A percentile compares a stretch with the other conserved stretches of the same genome.
Evolutionary conservation across 768 basidiomycete species (phyloP).

Genomic region (Lepiota venenata): DNA sequence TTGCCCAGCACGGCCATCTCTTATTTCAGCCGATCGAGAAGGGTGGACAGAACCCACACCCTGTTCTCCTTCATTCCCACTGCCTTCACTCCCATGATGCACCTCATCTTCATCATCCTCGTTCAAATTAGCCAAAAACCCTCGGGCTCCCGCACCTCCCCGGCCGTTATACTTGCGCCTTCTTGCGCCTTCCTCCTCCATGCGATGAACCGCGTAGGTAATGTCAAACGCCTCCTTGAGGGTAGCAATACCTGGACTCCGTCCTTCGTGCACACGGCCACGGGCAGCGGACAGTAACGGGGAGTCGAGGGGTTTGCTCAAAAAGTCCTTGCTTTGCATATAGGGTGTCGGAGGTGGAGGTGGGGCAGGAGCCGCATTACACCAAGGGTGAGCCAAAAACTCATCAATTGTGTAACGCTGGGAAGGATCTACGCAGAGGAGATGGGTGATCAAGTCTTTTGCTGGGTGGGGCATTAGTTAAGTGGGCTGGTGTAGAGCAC

Average conservation of each 20-base stretch:
- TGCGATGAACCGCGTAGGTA: conserved; percentile 97
- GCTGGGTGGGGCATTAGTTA: conserved; percentile 40
- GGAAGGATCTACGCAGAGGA: conserved; percentile 93
- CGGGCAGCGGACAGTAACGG: conserved; percentile 82
- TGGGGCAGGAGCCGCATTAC: conserved; percentile 63
- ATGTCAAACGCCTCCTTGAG: conserved; percentile 99
- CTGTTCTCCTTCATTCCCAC: not conserved
- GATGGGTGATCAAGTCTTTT: conserved; percentile 92
- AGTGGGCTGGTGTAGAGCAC: not conserved
- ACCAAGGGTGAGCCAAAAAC: conserved; percentile 97
- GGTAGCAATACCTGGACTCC: conserved; percentile 88
- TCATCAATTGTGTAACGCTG: conserved; percentile 98
- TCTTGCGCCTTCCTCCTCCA: conserved; percentile 97
- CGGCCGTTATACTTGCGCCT: conserved; percentile 77
- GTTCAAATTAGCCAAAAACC: conserved; percentile 83
- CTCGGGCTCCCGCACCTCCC: conserved; percentile 72
- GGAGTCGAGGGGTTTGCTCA: conserved; percentile 70
- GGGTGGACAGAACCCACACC: conserved; percentile 6
- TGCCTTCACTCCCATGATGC: conserved; percentile 29
- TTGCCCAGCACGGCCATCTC: conserved; percentile 35
- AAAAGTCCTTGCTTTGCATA: conserved; percentile 36
- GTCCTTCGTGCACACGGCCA: conserved; percentile 63
- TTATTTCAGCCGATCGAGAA: conserved; percentile 11
- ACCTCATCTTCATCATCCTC: conserved; percentile 78
- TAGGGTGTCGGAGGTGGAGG: conserved; percentile 66